These are phyloP conservation scores for Tylopilus plumbeoviolaceoides DNA, from an alignment of 768 basidiomycete species.

Conservation along the genomic window DNA sequence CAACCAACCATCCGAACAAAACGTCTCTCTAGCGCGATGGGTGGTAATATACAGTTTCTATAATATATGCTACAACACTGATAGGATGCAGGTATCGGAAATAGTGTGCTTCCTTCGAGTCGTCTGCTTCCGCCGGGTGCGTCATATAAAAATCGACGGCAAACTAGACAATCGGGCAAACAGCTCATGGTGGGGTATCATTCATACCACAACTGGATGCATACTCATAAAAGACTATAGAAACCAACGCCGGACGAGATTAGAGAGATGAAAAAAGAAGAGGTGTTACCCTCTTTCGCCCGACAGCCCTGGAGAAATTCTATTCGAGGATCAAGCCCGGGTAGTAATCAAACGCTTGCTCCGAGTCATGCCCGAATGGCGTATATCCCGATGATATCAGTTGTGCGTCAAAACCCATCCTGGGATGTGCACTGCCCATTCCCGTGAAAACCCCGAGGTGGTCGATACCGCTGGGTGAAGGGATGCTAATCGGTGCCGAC, in stretches of 20 bases:
- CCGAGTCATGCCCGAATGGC: conserved; percentile 26
- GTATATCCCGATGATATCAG: conserved; percentile 26
- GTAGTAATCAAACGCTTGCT: conserved; percentile 30
- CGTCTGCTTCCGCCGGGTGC: conserved; percentile 1
- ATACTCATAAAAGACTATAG: conserved; percentile 10
- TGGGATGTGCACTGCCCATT: conserved; percentile 15
- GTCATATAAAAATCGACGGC: not conserved
- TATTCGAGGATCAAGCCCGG: conserved; percentile 25
- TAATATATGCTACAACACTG: conserved; percentile 20
- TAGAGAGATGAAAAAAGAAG: not conserved
- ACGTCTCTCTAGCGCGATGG: not conserved
- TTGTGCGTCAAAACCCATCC: conserved; percentile 22
- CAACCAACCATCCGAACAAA: not conserved
- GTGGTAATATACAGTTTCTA: conserved; percentile 21
- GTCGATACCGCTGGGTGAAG: conserved; percentile 34
- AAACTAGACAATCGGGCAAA: not conserved
- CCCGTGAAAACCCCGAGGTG: conserved; percentile 57
- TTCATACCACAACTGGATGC: conserved; percentile 9
- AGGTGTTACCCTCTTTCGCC: not conserved
- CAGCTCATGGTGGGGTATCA: conserved; percentile 12
- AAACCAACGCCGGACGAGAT: not conserved
- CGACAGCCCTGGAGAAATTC: not conserved
- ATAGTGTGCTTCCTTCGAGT: conserved; percentile 6
- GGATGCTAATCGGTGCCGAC: conserved; percentile 34
- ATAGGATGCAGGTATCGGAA: conserved; percentile 8